Evolutionary conservation across 2,329 filamentous ascomycete genomes (phyloP), one percentile per base, ranked within the genome.

Genomic region (Aspergillus terreus): DNA sequence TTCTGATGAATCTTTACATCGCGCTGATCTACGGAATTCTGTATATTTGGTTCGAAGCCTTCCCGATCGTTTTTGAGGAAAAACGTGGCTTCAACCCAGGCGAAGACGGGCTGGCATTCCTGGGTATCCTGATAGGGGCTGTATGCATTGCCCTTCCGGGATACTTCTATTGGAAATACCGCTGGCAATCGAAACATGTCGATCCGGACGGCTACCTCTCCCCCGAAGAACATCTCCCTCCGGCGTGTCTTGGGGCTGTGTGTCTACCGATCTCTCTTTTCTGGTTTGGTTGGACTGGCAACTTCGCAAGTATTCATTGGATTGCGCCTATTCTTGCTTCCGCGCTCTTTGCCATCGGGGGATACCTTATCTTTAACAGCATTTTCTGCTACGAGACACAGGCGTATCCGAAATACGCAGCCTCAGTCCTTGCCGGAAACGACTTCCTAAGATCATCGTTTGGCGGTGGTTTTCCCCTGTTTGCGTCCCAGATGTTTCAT

Each of bases 271-370:
- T 42, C 6, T 42, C 15, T 11, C n/a, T 23, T 21, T 58, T 60
- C 15, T 47, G 58, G 1, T 60, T 60, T 40, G 54, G 45, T 23
- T 60, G 55, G 57, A 54, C 57, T 60, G 12, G 25, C 30, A 21
- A 49, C 60, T n/a, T 67, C 40, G 51, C 58, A 6, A 58, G 51
- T 5, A 58, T 69, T 7, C 69, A 72, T n/a, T 73, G 67, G 53
- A 70, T 80, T 46, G 71, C 78, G 3, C 76, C 78, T 0, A 74
- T 81, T 4, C 59, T 81, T 12, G 77, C 76, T 2, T 76, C 74
- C 0, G 69, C 72, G 0, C 71, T 79, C 15, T 79, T 78, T 64
- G 79, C 51, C n/a, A 38, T 51, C 3, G 61, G 61, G 4, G 54
- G 58, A 25, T 51, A 56, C 15, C 51, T 57, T 10, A 46, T 52